Percentiles rank a stretch among this genome's conserved stretches.
phyloP scores from a whole-genome alignment of 371 early-diverging fungal species.

The Mucor saturninus region DNA sequence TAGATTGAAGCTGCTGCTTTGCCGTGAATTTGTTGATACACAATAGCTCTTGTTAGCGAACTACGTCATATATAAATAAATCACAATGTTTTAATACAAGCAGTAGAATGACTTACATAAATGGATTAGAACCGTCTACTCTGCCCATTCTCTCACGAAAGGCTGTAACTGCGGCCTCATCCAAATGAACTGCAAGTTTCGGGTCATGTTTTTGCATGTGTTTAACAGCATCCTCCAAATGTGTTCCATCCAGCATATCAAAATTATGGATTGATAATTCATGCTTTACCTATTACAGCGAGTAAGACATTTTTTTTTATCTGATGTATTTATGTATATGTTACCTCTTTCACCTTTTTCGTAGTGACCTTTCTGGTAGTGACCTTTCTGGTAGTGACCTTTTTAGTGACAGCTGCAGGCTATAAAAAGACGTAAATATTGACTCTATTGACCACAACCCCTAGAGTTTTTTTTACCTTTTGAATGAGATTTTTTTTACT shows the following conservation, averaged over 20 bases:
- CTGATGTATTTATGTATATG: too few species aligned
- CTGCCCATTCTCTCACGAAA: constrained; percentile 20
- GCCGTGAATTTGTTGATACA: constrained; percentile 63
- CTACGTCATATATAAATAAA: constrained; percentile 7
- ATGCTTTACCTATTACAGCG: neutral
- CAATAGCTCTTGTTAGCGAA: constrained; percentile 43
- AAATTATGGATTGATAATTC: neutral
- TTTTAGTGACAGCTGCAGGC: too few species aligned
- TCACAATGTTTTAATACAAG: neutral
- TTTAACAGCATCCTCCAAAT: constrained; percentile 26
- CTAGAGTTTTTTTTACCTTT: too few species aligned
- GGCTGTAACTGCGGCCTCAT: constrained; percentile 15
- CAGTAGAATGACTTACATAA: constrained; percentile 23
- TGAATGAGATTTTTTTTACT: neutral
- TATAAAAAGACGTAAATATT: too few species aligned
- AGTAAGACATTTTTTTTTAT: neutral
- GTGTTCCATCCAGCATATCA: neutral
- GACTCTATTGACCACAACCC: too few species aligned
- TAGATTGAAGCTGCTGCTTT: constrained; percentile 53
- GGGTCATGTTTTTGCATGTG: constrained; percentile 41
- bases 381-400: too few species aligned
- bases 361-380: too few species aligned
- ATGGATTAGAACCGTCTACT: constrained; percentile 27
- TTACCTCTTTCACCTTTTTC: too few species aligned
- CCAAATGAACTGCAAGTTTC: constrained; percentile 34